Evolutionary conservation across 352 stramenopile genomes (phyloP).

Genomic region (Globisporangium paroecandrum): DNA sequence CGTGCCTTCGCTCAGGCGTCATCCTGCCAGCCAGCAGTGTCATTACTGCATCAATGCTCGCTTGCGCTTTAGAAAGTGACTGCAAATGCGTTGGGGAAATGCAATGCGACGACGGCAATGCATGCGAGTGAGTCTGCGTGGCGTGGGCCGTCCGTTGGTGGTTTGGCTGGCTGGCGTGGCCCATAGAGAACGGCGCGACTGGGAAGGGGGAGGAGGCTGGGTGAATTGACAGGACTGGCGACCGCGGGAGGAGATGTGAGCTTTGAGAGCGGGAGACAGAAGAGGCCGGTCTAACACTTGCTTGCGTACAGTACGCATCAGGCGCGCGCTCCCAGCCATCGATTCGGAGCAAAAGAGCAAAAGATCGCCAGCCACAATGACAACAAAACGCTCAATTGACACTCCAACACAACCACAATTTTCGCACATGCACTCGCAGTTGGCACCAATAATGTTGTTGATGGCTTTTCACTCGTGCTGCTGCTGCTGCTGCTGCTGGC

Average conservation of each 20-base stretch:
- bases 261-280: constrained; percentile 1
- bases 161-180: neutral
- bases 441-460: neutral
- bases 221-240: constrained; percentile 1
- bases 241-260: neutral
- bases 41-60: neutral
- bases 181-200: neutral
- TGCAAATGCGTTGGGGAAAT: neutral
- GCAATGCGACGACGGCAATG: neutral
- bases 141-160: neutral
- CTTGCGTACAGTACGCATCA: neutral
- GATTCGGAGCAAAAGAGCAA: neutral
- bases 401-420: neutral
- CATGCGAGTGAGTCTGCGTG: neutral
- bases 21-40: neutral
- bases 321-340: neutral
- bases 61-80: neutral
- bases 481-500: neutral
- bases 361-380: neutral
- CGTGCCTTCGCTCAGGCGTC: neutral
- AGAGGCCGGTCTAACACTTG: neutral
- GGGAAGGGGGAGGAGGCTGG: neutral
- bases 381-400: neutral
- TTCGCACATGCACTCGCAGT: neutral
- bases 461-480: neutral